Evolutionary conservation across 257 asterid species (phyloP).

Genomic region (Paulownia fortunei): DNA sequence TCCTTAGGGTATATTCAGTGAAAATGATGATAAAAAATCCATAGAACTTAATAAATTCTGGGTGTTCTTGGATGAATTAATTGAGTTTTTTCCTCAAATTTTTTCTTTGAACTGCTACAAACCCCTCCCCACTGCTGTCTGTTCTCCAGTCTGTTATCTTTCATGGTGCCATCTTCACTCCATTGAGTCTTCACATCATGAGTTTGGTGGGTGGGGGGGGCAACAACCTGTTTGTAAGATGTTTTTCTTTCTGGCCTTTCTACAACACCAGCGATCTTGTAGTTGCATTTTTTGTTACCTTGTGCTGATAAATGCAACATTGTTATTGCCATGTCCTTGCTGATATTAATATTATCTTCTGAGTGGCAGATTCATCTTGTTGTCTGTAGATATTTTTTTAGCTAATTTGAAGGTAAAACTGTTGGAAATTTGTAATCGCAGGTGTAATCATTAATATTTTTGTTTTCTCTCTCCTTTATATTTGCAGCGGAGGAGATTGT

Average conservation of each 20-base stretch:
- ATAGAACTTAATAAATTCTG: not conserved
- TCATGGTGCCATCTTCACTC: not conserved
- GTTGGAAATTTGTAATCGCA: not conserved
- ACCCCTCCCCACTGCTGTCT: not conserved
- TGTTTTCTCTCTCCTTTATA: not conserved
- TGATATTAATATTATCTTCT: not conserved
- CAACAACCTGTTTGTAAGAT: not conserved
- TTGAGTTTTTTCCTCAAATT: not conserved
- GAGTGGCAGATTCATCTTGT: not conserved
- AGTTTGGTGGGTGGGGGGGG: too few species aligned
- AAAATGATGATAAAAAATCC: not conserved
- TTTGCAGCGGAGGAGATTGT: constrained; percentile 94
- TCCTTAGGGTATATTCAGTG: not conserved
- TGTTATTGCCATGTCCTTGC: not conserved
- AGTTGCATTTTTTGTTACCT: not conserved
- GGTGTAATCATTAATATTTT: not conserved
- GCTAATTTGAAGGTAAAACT: not conserved
- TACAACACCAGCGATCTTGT: not conserved
- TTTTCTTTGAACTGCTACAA: not conserved
- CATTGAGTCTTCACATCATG: too few species aligned
- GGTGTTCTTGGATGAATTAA: not conserved
- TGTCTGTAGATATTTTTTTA: not conserved
- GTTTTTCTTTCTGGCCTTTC: not conserved
- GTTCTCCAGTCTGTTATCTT: not conserved
- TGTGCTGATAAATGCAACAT: not conserved